phyloP scores from a whole-genome alignment of 768 basidiomycete genomes.

The Collybia mongolica region DNA sequence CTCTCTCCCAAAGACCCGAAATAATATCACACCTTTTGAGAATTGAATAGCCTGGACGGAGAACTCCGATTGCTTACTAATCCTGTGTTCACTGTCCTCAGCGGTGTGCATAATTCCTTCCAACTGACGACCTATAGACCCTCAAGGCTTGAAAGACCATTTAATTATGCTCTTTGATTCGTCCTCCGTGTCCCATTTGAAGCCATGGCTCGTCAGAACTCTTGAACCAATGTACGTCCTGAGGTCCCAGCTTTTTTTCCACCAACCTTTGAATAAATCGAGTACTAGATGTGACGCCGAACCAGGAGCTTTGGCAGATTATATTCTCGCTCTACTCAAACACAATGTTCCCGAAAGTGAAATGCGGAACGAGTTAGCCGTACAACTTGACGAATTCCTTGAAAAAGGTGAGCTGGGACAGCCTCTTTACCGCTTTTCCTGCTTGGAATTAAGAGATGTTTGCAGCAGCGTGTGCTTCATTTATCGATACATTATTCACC shows the following conservation, averaged over 20 bases:
- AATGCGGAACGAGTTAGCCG: constrained; percentile 72
- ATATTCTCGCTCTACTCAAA: constrained; percentile 89
- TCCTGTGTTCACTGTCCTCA: too few relatives aligned
- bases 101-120: too few relatives aligned
- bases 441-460: constrained; percentile 8
- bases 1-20: too few relatives aligned
- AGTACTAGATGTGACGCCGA: constrained; percentile 88
- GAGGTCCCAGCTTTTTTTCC: constrained; percentile 7
- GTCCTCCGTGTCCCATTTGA: constrained; percentile 63
- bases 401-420: constrained; percentile 66
- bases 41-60: too few relatives aligned
- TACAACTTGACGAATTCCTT: constrained; percentile 89
- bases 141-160: not conserved
- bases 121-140: too few relatives aligned
- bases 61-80: too few relatives aligned
- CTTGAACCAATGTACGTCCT: constrained; percentile 84
- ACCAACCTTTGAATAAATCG: constrained; percentile 13
- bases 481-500: constrained; percentile 85
- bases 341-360: constrained; percentile 83
- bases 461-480: constrained; percentile 59
- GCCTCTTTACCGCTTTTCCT: constrained; percentile 9
- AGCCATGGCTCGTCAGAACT: constrained; percentile 84
- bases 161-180: constrained; percentile 65
- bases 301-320: constrained; percentile 89
- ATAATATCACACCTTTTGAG: too few relatives aligned